Evolutionary conservation across 1,284 basidiomycete species (phyloP).

Genomic region (Sanguinoderma infundibulare): DNA sequence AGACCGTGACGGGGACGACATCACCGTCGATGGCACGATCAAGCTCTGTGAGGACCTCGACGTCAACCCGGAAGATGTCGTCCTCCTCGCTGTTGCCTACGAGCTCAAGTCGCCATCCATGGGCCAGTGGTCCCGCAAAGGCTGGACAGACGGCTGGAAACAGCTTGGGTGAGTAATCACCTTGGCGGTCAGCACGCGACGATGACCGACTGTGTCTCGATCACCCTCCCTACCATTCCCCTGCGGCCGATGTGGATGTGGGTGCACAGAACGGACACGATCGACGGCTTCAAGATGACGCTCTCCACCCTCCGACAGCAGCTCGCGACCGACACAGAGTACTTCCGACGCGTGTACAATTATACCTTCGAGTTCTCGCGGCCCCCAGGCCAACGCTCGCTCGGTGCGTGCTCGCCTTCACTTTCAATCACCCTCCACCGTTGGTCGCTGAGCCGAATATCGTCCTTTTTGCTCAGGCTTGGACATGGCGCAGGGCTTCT

Average conservation of each 20-base stretch:
- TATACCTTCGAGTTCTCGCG: constrained; percentile 90
- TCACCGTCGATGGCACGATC: constrained; percentile 78
- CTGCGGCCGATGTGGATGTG: no score
- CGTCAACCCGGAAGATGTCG: constrained; percentile 77
- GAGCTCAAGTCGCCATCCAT: constrained; percentile 76
- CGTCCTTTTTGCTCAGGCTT: constrained; percentile 45
- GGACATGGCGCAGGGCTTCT: constrained; percentile 83
- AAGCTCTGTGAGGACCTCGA: constrained; percentile 69
- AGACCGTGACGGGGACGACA: constrained; percentile 65
- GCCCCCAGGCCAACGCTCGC: constrained; percentile 74
- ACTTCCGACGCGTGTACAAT: constrained; percentile 89
- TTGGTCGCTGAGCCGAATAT: not conserved
- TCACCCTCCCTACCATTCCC: no score
- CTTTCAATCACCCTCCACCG: not conserved
- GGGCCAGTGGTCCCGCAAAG: constrained; percentile 77
- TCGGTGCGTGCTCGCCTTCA: constrained; percentile 47
- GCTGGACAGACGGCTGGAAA: constrained; percentile 87
- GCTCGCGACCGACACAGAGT: constrained; percentile 69
- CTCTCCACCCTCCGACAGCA: constrained; percentile 64
- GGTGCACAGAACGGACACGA: constrained; percentile 52
- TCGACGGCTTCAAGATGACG: constrained; percentile 66
- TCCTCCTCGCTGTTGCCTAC: constrained; percentile 76
- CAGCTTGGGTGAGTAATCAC: constrained; percentile 53
- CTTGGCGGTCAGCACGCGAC: constrained; percentile 53
- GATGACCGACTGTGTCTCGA: no score